These are phyloP conservation scores for Tubosaeta sp. DNA, from an alignment of 768 basidiomycete genomes.

Conservation along the genomic window DNA sequence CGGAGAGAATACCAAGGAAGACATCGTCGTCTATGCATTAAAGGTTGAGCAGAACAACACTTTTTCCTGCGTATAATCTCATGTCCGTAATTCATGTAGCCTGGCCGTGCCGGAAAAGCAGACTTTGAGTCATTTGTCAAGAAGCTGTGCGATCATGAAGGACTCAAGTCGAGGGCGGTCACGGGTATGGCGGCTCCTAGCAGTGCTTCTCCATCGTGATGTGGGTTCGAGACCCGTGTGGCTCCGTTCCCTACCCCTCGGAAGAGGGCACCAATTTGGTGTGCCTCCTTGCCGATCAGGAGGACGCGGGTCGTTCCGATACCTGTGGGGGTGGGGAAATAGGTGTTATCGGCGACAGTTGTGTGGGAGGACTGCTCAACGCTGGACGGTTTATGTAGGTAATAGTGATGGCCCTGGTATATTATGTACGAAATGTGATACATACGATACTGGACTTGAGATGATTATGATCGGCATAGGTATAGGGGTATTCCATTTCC, in stretches of 20 bases:
- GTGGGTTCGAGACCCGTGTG: not conserved
- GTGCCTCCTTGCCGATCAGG: slow-evolving; percentile 12
- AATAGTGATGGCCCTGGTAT: slow-evolving; percentile 4
- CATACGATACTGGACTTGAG: too few species aligned
- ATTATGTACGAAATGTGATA: too few species aligned
- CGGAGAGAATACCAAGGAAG: slow-evolving; percentile 25
- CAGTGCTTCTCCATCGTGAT: slow-evolving; percentile 14
- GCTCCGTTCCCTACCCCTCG: not conserved
- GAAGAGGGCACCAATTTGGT: not conserved
- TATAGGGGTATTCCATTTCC: slow-evolving; percentile 10
- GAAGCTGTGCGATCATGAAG: slow-evolving; percentile 38
- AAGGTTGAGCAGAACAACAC: slow-evolving; percentile 40
- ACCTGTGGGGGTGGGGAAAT: slow-evolving; percentile 14
- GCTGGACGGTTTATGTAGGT: slow-evolving; percentile 19
- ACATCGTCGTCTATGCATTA: slow-evolving; percentile 59
- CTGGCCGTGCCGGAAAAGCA: slow-evolving; percentile 42
- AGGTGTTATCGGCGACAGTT: slow-evolving; percentile 2
- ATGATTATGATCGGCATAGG: too few species aligned
- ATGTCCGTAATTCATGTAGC: slow-evolving; percentile 11
- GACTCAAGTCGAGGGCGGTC: slow-evolving; percentile 18
- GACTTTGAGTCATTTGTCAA: slow-evolving; percentile 54
- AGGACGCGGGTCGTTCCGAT: slow-evolving; percentile 20
- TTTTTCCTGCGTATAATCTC: not conserved
- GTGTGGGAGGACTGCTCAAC: slow-evolving; percentile 1
- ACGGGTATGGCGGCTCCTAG: not conserved